These are phyloP conservation scores for Fraxinus xanthoxyloides DNA, from an alignment of 305 asterid genomes.

Conservation along the genomic window DNA sequence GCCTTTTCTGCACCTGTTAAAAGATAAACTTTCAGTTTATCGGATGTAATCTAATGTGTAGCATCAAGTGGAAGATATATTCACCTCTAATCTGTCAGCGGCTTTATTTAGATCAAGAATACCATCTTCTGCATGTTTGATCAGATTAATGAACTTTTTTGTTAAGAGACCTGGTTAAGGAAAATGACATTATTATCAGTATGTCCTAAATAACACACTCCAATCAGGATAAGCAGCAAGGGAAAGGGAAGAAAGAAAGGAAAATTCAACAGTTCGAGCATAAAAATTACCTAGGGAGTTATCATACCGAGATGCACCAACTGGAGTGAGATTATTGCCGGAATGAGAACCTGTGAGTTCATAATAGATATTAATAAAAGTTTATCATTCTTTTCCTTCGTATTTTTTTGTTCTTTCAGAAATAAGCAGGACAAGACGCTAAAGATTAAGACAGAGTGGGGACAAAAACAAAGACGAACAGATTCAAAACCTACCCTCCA, in stretches of 20 bases:
- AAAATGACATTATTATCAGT: background rate
- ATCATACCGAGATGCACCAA: slow-evolving; percentile 18
- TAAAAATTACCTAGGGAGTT: slow-evolving; percentile 19
- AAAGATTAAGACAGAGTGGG: background rate
- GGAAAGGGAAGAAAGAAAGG: background rate
- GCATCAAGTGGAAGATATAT: background rate
- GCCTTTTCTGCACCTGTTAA: slow-evolving; percentile 96
- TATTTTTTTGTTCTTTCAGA: background rate
- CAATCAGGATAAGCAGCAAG: background rate
- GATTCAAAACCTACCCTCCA: slow-evolving; percentile 28
- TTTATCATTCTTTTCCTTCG: background rate
- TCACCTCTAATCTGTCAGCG: slow-evolving; percentile 13
- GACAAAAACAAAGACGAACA: slow-evolving; percentile 22
- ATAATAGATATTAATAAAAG: background rate
- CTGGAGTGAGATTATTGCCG: slow-evolving; percentile 17
- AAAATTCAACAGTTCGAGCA: background rate
- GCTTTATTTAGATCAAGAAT: slow-evolving; percentile 23
- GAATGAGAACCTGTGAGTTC: slow-evolving; percentile 17
- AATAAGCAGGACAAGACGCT: background rate
- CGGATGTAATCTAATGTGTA: background rate
- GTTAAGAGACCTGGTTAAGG: slow-evolving; percentile 21
- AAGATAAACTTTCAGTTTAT: slow-evolving; percentile 1
- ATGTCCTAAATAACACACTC: background rate
- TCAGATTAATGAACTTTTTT: slow-evolving; percentile 17
- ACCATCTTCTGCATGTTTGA: slow-evolving; percentile 23